Evolutionary conservation across 2,329 filamentous ascomycete genomes (phyloP).

Genomic region (Macrophomina phaseolina): DNA sequence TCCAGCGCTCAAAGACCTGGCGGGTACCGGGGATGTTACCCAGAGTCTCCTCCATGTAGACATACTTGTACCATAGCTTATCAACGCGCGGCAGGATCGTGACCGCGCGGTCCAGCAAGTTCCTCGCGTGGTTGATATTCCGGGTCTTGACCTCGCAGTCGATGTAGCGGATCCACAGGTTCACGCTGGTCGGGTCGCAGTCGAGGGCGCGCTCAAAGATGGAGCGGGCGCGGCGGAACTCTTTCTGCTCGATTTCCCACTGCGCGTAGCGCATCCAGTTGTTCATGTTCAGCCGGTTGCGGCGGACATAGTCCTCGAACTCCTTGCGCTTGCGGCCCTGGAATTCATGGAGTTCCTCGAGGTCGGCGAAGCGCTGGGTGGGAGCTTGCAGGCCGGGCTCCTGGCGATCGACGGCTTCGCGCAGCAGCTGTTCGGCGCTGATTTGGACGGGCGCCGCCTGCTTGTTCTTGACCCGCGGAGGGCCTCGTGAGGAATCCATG

Average conservation of each 20-base stretch:
- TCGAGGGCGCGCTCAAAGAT: constrained; percentile 96
- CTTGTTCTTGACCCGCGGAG: constrained; percentile 98
- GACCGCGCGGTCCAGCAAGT: constrained; percentile 92
- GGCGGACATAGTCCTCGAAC: constrained; percentile 96
- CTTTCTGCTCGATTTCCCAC: constrained; percentile 98
- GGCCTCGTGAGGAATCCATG: constrained; percentile 89
- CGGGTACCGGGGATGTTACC: constrained; percentile 91
- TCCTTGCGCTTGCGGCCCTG: constrained; percentile 95
- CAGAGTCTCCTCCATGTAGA: constrained; percentile 98
- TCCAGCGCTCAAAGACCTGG: constrained; percentile 96
- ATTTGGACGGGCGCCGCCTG: constrained; percentile 82
- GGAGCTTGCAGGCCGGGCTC: constrained; percentile 87
- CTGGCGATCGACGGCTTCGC: constrained; percentile 96
- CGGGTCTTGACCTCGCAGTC: constrained; percentile 95
- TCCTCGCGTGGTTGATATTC: constrained; percentile 96
- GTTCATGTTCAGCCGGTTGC: constrained; percentile 94
- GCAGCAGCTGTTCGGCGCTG: constrained; percentile 93
- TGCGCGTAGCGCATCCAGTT: constrained; percentile 98
- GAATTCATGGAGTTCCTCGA: constrained; percentile 97
- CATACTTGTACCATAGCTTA: constrained; percentile 99
- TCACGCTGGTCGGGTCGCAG: constrained; percentile 84
- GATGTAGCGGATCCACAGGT: constrained; percentile 90
- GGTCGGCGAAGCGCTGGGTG: constrained; percentile 91
- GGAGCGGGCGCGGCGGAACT: constrained; percentile 87
- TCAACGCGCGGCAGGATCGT: constrained; percentile 88